Conservation (phyloP, 2,329 filamentous ascomycete genomes). For the Fusarium anguioides region DNA sequence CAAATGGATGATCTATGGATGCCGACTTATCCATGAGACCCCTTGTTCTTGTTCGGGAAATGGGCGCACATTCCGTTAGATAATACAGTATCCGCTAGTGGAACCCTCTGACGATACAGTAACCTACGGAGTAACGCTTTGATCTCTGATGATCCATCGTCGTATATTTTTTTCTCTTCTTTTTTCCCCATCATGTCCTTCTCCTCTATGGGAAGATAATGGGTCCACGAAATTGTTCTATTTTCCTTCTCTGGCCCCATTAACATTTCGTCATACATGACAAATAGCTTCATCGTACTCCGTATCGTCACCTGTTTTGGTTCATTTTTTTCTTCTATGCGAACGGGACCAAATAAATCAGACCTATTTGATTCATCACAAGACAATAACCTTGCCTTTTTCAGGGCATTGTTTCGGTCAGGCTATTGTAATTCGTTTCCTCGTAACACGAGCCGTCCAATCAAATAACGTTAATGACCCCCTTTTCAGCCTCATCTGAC, state of each 20-base stretch:
- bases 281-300: conserved; percentile 32
- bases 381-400: neutral
- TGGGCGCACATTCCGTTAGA: conserved; percentile 46
- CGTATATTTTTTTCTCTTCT: neutral
- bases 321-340: neutral
- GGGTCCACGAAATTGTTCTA: conserved; percentile 32
- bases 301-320: conserved; percentile 1
- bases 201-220: too few species aligned
- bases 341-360: neutral
- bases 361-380: neutral
- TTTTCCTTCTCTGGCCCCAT: conserved; percentile 23
- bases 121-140: conserved; percentile 25
- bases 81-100: conserved; percentile 41
- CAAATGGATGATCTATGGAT: conserved; percentile 30
- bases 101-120: conserved; percentile 24
- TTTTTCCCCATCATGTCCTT: too few species aligned
- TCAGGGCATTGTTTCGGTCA: conserved; percentile 15
- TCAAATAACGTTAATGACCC: conserved; percentile 26
- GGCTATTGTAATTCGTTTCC: conserved; percentile 4
- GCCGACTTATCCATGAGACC: conserved; percentile 45
- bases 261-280: conserved; percentile 38
- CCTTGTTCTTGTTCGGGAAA: conserved; percentile 32
- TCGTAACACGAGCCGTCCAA: conserved; percentile 15
- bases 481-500: conserved; percentile 41
- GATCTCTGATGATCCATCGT: conserved; percentile 18